Evolutionary conservation across 768 basidiomycete species (phyloP), one percentile per base, ranked within the genome.

Genomic region (Pholiota microspora): DNA sequence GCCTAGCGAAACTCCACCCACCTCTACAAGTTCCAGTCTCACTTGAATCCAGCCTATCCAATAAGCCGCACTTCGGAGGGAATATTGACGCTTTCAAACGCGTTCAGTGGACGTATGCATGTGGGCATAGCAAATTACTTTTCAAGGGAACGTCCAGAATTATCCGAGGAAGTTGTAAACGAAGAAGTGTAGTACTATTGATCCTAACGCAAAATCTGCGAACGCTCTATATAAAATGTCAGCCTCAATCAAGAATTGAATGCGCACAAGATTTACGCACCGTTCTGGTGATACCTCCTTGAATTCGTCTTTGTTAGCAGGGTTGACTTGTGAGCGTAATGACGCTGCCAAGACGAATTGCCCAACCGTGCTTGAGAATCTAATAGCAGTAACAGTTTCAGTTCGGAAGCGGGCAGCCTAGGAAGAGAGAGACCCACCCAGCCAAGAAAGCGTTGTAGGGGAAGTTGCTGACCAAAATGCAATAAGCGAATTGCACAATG

Each of bases 361-460:
- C 27, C 97, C 97, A 36, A 98, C 91, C 13, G 89, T 88, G 65
- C 94, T 93, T 21, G 86, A 76, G 69, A 99, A 98, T 21, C 97
- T 98, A n/a, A 36, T 34, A 16, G 59, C 36, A 16, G 32, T 52
- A n/a, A n/a, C 51, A 54, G 9, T 44, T 25, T 7, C 32, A 3
- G 36, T 25, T 18, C 16, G 25, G 3, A 35, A 29, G n/a, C 10
- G 12, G 54, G 9, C 12, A 21, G 42, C 16, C 23, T 16, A n/a
- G n/a, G n/a, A 51, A 31, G 0, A 15, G 12, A 44, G 34, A 16
- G 7, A 72, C 91, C 57, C 72, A 98, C 97, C 94, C 95, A 59
- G 94, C 87, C 62, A 98, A 72, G 74, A 99, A 99, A 34, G 97
- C 94, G 62, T 99, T 98, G 79, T 95, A 98, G 21, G 97, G 97